Base-by-base conservation (phyloP, 108 stramenopile genomes). In the Hondaea fermentalgiana region DNA sequence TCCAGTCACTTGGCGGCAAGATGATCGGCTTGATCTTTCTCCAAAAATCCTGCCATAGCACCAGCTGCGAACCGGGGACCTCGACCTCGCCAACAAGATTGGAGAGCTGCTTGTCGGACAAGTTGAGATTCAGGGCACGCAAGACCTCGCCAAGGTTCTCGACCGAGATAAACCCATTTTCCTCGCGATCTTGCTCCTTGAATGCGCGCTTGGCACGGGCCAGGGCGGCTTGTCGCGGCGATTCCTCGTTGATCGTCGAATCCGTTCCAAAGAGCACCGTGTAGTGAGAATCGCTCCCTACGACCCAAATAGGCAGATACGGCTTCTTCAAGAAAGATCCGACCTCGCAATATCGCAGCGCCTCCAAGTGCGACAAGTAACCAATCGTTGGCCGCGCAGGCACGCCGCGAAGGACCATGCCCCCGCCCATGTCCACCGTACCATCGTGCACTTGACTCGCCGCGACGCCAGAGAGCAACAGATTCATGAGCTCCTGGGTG, bases 381-480 rank as follows among this genome's bases (percentile, higher is more conserved):
- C 97, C 97, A 45, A 96, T 93, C 5, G 87, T 92, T 16, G 96
- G 95, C 43, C 92, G 95, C 4, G 60, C 59, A 42, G 93, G 95
- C 59, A 97, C 94, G 10, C 97, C 97, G 57, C 93, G 93, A 89
- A 96, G 14, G 21, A 28, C 23, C 60, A 69, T 47, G 45, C 88
- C 88, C 35, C 44, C 88, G 4, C 29, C 29, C 47, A 89, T 21
- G 89, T n/a, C n/a, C 88, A 93, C 91, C 59, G 91, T 91, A 60
- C 96, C 95, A 90, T 97, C 97, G 91, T 96, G 96, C 12, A 96
- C 95, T 87, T 97, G 96, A 57, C 93, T 94, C 3, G 95, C 95
- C 49, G 96, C 96, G 69, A 93, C 94, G 43, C 97, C 96, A 19
- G 94, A 94, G 4, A 97, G 90, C 10, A 95, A 72, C 42, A 97